A percentile compares a stretch with the other conserved stretches of the same genome.
phyloP scores from a whole-genome alignment of 2,329 filamentous ascomycete genomes.

The Fusarium nelsonii region DNA sequence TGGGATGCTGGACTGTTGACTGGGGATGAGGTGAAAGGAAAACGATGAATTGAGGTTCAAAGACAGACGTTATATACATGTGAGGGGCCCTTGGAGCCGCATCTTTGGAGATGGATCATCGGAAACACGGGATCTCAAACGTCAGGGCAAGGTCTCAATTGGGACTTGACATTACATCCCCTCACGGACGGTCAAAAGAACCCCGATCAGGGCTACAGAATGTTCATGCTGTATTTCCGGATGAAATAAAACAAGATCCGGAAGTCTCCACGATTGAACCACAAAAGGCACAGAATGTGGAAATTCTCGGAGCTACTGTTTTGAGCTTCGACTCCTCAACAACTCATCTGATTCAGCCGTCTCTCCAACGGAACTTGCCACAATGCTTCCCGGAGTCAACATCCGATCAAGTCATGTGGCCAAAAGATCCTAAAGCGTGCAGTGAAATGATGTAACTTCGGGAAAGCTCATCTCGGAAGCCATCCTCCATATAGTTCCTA shows the following conservation, averaged over 20 bases:
- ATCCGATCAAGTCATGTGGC: conserved; percentile 14
- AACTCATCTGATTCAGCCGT: not conserved
- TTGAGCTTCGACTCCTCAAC: conserved; percentile 6
- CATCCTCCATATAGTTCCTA: conserved; percentile 29
- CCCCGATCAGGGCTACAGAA: not conserved
- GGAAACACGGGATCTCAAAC: conserved; percentile 36
- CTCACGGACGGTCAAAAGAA: not conserved
- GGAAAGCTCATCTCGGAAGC: conserved; percentile 35
- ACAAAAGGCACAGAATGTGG: not conserved
- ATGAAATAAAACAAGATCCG: conserved; percentile 6
- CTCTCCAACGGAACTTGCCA: not conserved
- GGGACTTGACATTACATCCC: not conserved
- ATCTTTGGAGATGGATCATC: not conserved
- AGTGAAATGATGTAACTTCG: conserved; percentile 20
- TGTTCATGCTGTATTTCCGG: conserved; percentile 8
- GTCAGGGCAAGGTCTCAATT: not conserved
- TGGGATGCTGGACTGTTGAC: conserved; percentile 3
- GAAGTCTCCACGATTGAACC: not conserved
- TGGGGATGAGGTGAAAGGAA: not conserved
- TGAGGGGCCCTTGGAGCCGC: not conserved
- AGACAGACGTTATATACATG: conserved; percentile 25
- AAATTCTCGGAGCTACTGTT: conserved; percentile 24
- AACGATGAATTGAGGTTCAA: not conserved
- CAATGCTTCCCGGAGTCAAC: not conserved
- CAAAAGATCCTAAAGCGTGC: not conserved